phyloP scores from a whole-genome alignment of 352 stramenopile species.

The Phytophthora fragariaefolia region DNA sequence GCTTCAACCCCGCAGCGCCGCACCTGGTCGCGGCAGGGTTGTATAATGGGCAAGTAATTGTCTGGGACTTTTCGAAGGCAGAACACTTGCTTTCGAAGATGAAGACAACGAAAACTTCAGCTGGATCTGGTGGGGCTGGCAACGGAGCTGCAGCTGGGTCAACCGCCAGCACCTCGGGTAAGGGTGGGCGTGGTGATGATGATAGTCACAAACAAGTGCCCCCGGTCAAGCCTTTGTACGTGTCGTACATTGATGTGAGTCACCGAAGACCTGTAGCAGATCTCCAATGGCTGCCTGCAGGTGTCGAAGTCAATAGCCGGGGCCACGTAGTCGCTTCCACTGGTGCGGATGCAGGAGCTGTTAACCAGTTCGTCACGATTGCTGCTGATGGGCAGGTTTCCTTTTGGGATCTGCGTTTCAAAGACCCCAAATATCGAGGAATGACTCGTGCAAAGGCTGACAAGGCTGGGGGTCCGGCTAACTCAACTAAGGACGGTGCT shows the following conservation, averaged over 20 bases:
- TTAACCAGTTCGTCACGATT: conserved; percentile 94
- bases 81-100: conserved; percentile 70
- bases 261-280: conserved; percentile 89
- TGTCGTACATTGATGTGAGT: conserved; percentile 90
- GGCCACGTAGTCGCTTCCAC: conserved; percentile 77
- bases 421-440: conserved; percentile 83
- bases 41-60: conserved; percentile 90
- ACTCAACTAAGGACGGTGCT: conserved; percentile 52
- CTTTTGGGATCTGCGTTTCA: conserved; percentile 94
- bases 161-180: conserved; percentile 25
- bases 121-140: conserved; percentile 12
- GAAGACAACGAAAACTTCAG: conserved; percentile 49
- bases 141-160: conserved; percentile 7
- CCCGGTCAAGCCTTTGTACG: conserved; percentile 71
- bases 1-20: conserved; percentile 90
- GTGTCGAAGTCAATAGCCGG: conserved; percentile 90
- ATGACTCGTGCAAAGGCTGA: conserved; percentile 70
- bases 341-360: conserved; percentile 41
- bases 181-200: conserved; percentile 47
- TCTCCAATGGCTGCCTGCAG: conserved; percentile 86
- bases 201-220: conserved; percentile 66
- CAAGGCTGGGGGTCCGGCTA: conserved; percentile 40
- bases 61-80: conserved; percentile 92
- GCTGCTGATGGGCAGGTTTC: conserved; percentile 91
- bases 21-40: conserved; percentile 83